These are phyloP conservation scores for Triglochin maritima DNA, from an alignment of 106 monocot species.

Conservation along the genomic window DNA sequence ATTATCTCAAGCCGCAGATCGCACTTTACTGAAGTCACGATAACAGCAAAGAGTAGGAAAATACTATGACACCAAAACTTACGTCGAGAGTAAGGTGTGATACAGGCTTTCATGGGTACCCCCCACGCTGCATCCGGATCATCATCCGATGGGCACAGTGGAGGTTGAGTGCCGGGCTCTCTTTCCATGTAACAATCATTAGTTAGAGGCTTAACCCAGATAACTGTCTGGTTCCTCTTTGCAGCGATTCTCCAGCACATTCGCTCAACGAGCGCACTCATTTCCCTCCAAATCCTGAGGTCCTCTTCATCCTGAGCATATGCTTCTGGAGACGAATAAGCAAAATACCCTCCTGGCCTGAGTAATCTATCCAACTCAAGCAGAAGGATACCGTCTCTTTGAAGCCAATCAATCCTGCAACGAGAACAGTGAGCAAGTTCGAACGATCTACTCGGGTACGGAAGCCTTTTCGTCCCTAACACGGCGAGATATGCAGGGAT, in stretches of 20 bases:
- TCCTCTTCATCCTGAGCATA: conserved; percentile 94
- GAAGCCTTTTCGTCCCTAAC: conserved; percentile 78
- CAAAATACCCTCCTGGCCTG: conserved; percentile 85
- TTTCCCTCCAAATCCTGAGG: conserved; percentile 72
- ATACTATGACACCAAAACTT: conserved; percentile 13
- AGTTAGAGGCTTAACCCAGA: conserved; percentile 84
- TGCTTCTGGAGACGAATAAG: conserved; percentile 91
- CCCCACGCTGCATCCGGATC: conserved; percentile 87
- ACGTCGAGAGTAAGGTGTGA: conserved; percentile 78
- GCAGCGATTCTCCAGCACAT: conserved; percentile 93
- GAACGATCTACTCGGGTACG: conserved; percentile 85
- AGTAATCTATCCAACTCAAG: conserved; percentile 86
- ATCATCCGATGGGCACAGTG: conserved; percentile 49
- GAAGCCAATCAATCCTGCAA: conserved; percentile 96
- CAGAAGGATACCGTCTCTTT: conserved; percentile 81
- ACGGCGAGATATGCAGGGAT: conserved; percentile 89
- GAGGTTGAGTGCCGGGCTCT: conserved; percentile 53
- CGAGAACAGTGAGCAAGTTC: conserved; percentile 92
- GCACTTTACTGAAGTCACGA: no score
- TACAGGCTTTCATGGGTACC: conserved; percentile 74
- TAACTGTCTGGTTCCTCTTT: conserved; percentile 80
- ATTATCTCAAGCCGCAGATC: no score
- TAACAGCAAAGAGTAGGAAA: no score
- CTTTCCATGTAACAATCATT: conserved; percentile 74
- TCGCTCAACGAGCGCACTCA: conserved; percentile 73